Evolutionary conservation across 2,329 filamentous ascomycete genomes (phyloP), one percentile per base, ranked within the genome.

Genomic region (Ophiostoma angusticollis): DNA sequence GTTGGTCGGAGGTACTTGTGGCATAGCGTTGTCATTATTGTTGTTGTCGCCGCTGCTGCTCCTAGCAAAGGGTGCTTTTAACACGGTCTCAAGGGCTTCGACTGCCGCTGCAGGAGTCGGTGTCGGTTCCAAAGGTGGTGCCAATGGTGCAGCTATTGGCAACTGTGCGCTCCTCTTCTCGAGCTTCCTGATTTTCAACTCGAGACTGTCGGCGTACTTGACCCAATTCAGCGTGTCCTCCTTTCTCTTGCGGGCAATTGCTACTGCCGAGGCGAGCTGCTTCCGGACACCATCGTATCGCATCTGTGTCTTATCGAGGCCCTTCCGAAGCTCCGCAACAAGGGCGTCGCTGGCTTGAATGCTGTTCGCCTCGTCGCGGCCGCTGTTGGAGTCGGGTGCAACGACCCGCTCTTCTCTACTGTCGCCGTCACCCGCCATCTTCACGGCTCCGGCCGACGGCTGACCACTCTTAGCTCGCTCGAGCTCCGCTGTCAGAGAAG

Each of bases 161-260:
- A 9, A 29, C 16, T n/a, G 31, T 5, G 8, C n/a, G 17, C 6
- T 14, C 39, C 60, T 58, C 23, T 56, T 56, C 43, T 69, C 62
- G 9, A 70, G 54, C 18, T 51, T 54, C 32, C 58, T 56, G 9
- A 73, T 56, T 42, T 59, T 67, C 19, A 53, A 53, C 37, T 67
- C 57, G 14, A 72, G 50, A 11, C 55, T 48, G 17, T 59, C 59
- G 5, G 64, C 62, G 39, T 69, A 64, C 6, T 56, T 52, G 19
- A 58, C 55, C 70, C 70, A 74, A 23, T 51, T 48, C 6, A 65
- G 57, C 4, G 60, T 59, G 18, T 64, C 58, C 1, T 58, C 54
- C 21, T 61, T 63, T 34, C 60, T 59, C 45, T 59, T 63, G 23
- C 54, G 50, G 8, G 65, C 54, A 7, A 57, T 53, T 11, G 56